A percentile compares a stretch with the other conserved stretches of the same genome.
These are phyloP conservation scores for Penicillium verrucosum DNA, from an alignment of 2,329 filamentous ascomycete species.

Conservation along the genomic window DNA sequence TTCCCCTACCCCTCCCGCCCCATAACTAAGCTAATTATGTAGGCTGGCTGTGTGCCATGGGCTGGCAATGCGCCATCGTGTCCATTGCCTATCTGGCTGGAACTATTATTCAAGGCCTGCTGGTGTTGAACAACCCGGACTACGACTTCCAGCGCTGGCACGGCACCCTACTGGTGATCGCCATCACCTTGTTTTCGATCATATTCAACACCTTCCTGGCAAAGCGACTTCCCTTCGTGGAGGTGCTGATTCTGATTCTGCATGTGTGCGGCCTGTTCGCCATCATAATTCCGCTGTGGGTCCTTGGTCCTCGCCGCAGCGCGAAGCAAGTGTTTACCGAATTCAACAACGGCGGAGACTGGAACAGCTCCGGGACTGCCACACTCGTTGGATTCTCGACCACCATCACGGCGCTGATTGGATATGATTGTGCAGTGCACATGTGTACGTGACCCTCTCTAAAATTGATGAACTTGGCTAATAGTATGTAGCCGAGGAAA, in stretches of 20 bases:
- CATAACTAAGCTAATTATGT: not conserved
- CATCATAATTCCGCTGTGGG: slow-evolving; percentile 34
- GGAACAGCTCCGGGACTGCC: not conserved
- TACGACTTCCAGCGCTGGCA: slow-evolving; percentile 1
- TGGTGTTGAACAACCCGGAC: slow-evolving; percentile 27
- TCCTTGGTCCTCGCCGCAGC: slow-evolving; percentile 3
- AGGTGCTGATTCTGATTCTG: slow-evolving; percentile 30
- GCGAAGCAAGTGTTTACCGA: slow-evolving; percentile 1
- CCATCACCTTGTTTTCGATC: slow-evolving; percentile 23
- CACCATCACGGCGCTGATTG: slow-evolving; percentile 5
- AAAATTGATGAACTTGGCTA: not conserved
- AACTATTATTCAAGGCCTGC: slow-evolving; percentile 35
- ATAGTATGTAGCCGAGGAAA: slow-evolving; percentile 35
- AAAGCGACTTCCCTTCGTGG: slow-evolving; percentile 29
- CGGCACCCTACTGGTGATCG: slow-evolving; percentile 9
- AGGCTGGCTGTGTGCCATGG: slow-evolving; percentile 32
- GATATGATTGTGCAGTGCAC: slow-evolving; percentile 10
- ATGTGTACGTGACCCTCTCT: slow-evolving; percentile 10
- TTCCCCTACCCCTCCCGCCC: accelerated
- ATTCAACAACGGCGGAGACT: not conserved
- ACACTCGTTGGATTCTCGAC: slow-evolving; percentile 1
- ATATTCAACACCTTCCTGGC: slow-evolving; percentile 30
- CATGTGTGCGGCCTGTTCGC: slow-evolving; percentile 34
- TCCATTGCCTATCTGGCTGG: slow-evolving; percentile 24
- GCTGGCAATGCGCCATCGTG: slow-evolving; percentile 30